Conservation (phyloP, 306 rosid species). For the Leucaena leucocephala region DNA sequence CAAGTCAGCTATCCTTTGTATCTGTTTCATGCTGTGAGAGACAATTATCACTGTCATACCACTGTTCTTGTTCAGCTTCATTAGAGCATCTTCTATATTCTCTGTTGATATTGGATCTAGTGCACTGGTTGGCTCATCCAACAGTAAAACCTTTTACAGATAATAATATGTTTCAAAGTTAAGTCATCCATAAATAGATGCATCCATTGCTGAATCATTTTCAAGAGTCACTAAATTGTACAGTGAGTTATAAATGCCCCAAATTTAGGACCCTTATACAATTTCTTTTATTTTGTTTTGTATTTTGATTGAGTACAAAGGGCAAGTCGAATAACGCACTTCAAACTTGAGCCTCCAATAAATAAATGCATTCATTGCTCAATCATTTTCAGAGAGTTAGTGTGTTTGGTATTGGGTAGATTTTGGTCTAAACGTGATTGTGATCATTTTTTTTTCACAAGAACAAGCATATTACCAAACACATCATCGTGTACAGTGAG, state of each 20-base stretch:
- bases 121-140: constrained; percentile 96
- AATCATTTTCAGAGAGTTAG: neutral
- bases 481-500: no score
- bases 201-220: neutral
- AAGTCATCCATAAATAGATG: no score
- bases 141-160: constrained; percentile 62
- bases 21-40: constrained; percentile 89
- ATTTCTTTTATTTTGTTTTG: no score
- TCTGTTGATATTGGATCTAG: constrained; percentile 92
- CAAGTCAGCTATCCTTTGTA: constrained; percentile 83
- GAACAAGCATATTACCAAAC: no score
- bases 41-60: constrained; percentile 81
- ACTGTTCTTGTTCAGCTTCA: constrained; percentile 74
- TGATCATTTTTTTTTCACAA: no score
- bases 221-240: neutral
- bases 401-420: no score
- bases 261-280: neutral
- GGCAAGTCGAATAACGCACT: no score
- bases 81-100: constrained; percentile 74
- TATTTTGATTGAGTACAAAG: no score
- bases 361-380: neutral
- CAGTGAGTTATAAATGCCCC: no score
- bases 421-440: no score
- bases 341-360: no score
- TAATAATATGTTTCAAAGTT: no score